Percentiles rank a stretch among this genome's conserved stretches.
These are phyloP conservation scores for Aaosphaeria arxii DNA, from an alignment of 2,329 filamentous ascomycete genomes.

Conservation along the genomic window DNA sequence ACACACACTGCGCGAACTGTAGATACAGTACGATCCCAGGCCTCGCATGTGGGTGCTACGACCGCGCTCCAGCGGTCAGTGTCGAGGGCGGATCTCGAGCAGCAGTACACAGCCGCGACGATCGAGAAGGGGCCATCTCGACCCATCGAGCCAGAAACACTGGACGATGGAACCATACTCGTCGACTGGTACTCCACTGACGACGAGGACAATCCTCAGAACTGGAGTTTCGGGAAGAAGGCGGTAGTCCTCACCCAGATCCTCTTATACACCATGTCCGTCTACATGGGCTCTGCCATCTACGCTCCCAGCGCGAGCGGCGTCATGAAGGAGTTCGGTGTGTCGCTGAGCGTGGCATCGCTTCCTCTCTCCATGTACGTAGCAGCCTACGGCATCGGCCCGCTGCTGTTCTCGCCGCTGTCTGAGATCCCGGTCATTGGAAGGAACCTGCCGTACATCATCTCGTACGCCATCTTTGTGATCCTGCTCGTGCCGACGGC, in stretches of 20 bases:
- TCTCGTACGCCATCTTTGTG: slow-evolving; percentile 67
- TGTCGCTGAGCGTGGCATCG: slow-evolving; percentile 51
- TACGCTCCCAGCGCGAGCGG: slow-evolving; percentile 46
- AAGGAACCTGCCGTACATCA: slow-evolving; percentile 65
- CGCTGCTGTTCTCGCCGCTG: slow-evolving; percentile 64
- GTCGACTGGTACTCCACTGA: slow-evolving; percentile 46
- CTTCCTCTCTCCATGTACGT: slow-evolving; percentile 63
- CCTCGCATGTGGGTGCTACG: slow-evolving; percentile 36
- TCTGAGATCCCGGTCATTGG: slow-evolving; percentile 66
- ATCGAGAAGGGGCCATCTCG: slow-evolving; percentile 34
- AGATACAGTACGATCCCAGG: slow-evolving; percentile 22
- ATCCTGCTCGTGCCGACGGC: slow-evolving; percentile 64
- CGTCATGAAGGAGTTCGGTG: slow-evolving; percentile 53
- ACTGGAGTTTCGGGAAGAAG: slow-evolving; percentile 37
- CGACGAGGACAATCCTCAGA: slow-evolving; percentile 39
- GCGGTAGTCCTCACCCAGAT: slow-evolving; percentile 37
- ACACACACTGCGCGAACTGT: slow-evolving; percentile 24
- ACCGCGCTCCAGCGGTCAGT: slow-evolving; percentile 34
- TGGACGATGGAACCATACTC: slow-evolving; percentile 37
- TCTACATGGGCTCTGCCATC: slow-evolving; percentile 53
- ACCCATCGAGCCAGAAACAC: slow-evolving; percentile 32
- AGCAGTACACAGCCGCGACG: slow-evolving; percentile 34
- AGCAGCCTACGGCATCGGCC: slow-evolving; percentile 59
- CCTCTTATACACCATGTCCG: slow-evolving; percentile 61
- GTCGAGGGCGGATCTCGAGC: slow-evolving; percentile 40